Conservation (phyloP, 169 alveolate species). For the Plasmodium adleri region DNA sequence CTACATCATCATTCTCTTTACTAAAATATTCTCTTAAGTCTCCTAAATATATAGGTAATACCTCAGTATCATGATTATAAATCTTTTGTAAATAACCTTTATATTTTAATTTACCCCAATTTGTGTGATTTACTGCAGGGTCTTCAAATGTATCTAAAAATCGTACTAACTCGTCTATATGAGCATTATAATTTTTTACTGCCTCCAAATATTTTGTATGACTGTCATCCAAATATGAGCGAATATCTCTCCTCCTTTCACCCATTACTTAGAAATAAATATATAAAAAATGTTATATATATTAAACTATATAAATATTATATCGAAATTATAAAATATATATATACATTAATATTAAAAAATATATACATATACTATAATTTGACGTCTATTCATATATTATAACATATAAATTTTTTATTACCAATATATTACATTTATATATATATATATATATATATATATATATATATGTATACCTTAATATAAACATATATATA, state of each 20-base stretch:
- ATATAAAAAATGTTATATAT: no score
- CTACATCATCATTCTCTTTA: conserved; percentile 59
- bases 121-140: conserved; percentile 41
- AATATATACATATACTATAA: no score
- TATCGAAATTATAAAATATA: no score
- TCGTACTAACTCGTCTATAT: conserved; percentile 29
- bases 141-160: conserved; percentile 67
- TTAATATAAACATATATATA: no score
- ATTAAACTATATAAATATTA: no score
- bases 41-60: conserved; percentile 68
- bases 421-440: no score
- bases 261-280: conserved; percentile 1
- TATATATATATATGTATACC: no score
- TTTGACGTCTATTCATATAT: no score
- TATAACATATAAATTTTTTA: no score
- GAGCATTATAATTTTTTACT: conserved; percentile 65
- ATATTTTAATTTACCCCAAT: conserved; percentile 69
- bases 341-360: no score
- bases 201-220: conserved; percentile 70
- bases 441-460: no score
- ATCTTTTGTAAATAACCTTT: conserved; percentile 56
- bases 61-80: conserved; percentile 63
- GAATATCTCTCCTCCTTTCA: conserved; percentile 26
- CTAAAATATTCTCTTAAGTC: conserved; percentile 64
- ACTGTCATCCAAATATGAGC: conserved; percentile 59